phyloP scores from a whole-genome alignment of 176 grass and related monocot genomes.

The Typha latifolia region DNA sequence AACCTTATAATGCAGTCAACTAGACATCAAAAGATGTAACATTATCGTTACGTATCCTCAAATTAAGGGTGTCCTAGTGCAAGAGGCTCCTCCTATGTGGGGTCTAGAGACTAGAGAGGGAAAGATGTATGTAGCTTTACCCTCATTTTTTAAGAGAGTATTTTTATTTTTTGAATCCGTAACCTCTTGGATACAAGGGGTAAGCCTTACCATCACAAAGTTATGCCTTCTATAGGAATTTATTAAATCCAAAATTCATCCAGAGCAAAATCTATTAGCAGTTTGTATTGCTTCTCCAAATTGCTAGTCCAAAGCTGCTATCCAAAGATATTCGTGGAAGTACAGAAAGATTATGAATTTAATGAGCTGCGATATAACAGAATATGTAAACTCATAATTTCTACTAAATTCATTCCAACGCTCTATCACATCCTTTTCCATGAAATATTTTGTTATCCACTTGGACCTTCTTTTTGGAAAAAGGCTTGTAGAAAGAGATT shows the following conservation, averaged over 20 bases:
- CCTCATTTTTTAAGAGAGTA: background rate
- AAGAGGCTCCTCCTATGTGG: no score
- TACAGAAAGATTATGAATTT: no score
- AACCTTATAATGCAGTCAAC: background rate
- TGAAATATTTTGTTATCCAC: background rate
- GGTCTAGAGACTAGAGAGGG: no score
- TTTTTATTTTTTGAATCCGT: background rate
- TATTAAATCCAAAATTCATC: background rate
- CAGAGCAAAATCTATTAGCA: no score
- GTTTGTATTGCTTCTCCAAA: no score
- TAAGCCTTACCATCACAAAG: background rate
- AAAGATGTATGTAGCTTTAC: no score
- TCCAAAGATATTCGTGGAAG: no score
- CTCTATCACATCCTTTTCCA: background rate
- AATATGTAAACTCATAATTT: background rate
- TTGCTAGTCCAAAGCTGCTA: no score
- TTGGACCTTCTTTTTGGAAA: background rate
- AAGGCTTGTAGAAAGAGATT: background rate
- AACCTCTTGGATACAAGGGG: background rate
- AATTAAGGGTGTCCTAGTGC: background rate
- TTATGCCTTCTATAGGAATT: background rate
- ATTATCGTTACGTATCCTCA: background rate
- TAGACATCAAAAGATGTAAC: background rate
- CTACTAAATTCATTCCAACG: background rate
- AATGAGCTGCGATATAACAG: no score